Evolutionary conservation across 768 basidiomycete species (phyloP), one percentile per base, ranked within the genome.

Genomic region (Mrakia hoshinonis): DNA sequence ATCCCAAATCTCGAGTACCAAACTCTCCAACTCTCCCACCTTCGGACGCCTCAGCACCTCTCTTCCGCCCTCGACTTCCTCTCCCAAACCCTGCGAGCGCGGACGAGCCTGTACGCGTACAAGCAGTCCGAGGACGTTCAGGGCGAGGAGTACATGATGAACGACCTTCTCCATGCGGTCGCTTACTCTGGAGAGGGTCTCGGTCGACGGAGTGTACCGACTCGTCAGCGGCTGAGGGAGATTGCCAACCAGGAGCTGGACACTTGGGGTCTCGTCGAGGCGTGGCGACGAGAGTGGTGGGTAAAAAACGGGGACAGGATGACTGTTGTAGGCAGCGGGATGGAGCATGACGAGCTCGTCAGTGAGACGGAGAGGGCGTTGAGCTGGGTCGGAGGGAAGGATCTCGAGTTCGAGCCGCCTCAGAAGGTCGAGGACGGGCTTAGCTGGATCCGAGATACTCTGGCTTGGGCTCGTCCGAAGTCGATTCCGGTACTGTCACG

Each of bases 1-100:
- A 31, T 61, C 58, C 58, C 58, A 12, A 61, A 61, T 36, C 58
- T 61, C 34, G 58, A 61, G n/a, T 61, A 61, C 58, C 58, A 61
- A 38, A 61, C 58, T 4, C 15, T 61, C 11, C 58, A 61, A 31
- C 36, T 61, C 34, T 36, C 36, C 22, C 58, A 61, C 58, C 43
- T 43, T 15, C 43, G 43, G 15, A 61, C 58, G 2, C 55, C 55
- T 36, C 18, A n/a, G 7, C 58, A 36, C 22, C 58, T 38, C 34
- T n/a, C 34, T 22, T 61, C 58, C 22, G 20, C 58, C 2, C 58
- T 61, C 34, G 9, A 36, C 3, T 36, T 36, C 20, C 9, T 61
- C 18, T 61, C 58, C 18, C 5, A 6, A 29, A 31, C 36, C 58
- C 58, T 61, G 1, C 36, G n/a, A 18, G 18, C 58, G 0, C 58